Percentiles rank a stretch among this genome's conserved stretches.
These are phyloP conservation scores for Penicillium sp. DNA, from an alignment of 2,329 filamentous ascomycete species.

Conservation along the genomic window DNA sequence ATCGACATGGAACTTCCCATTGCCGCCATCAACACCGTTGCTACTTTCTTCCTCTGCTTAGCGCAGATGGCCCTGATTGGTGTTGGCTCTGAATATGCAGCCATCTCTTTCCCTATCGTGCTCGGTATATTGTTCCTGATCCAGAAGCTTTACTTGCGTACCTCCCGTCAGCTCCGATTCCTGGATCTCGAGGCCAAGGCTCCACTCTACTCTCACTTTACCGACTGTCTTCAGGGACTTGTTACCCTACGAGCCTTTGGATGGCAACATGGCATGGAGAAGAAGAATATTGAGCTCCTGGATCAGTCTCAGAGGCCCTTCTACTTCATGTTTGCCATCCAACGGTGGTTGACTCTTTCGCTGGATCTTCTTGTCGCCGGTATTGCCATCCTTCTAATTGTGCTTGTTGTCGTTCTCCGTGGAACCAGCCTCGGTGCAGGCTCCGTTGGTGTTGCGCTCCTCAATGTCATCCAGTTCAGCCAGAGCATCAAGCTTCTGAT, in stretches of 20 bases:
- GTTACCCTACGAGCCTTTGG: conserved; percentile 57
- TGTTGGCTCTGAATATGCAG: conserved; percentile 48
- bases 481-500: conserved; percentile 52
- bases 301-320: conserved; percentile 57
- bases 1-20: conserved; percentile 46
- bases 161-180: conserved; percentile 59
- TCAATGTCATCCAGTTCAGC: conserved; percentile 56
- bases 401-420: conserved; percentile 47
- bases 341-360: conserved; percentile 56
- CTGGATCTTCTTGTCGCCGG: conserved; percentile 52
- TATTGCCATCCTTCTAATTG: conserved; percentile 50
- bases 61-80: conserved; percentile 52
- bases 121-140: conserved; percentile 48
- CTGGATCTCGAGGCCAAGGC: conserved; percentile 62
- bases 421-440: conserved; percentile 45
- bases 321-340: conserved; percentile 57
- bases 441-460: conserved; percentile 53
- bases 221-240: conserved; percentile 56
- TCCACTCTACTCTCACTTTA: conserved; percentile 58
- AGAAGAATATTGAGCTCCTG: conserved; percentile 49
- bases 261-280: conserved; percentile 48
- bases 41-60: conserved; percentile 36
- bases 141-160: conserved; percentile 59
- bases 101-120: conserved; percentile 52
- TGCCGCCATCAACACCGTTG: conserved; percentile 41